Conservation (phyloP, 768 basidiomycete genomes). For the Termitomyces sp. region DNA sequence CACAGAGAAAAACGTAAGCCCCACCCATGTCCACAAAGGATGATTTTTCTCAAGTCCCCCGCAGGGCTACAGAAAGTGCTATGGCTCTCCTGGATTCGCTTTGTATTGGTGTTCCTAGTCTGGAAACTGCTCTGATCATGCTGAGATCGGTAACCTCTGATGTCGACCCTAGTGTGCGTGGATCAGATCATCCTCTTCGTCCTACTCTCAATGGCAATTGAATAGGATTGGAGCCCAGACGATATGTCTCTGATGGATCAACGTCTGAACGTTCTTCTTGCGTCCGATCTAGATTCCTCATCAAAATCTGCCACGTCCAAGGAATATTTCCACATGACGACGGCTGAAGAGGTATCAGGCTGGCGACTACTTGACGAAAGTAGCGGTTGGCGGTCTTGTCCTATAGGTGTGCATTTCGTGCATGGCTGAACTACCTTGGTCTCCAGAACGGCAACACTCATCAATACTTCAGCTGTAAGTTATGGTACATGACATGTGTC, state of each 20-base stretch:
- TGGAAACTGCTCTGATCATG: slow-evolving; percentile 22
- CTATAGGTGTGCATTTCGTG: slow-evolving; percentile 52
- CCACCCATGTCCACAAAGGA: background rate
- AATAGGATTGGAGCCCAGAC: slow-evolving; percentile 43
- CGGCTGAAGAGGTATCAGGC: slow-evolving; percentile 26
- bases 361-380: slow-evolving; percentile 46
- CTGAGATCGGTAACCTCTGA: slow-evolving; percentile 14
- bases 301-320: background rate
- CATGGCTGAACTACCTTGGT: background rate
- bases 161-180: slow-evolving; percentile 16
- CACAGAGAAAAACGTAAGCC: slow-evolving; percentile 29
- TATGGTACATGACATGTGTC: too few species aligned
- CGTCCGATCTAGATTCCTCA: slow-evolving; percentile 10
- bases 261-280: slow-evolving; percentile 36
- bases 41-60: background rate
- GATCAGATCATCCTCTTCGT: slow-evolving; percentile 1
- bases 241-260: slow-evolving; percentile 52
- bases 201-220: background rate
- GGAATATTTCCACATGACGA: background rate
- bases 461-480: too few species aligned
- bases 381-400: slow-evolving; percentile 56
- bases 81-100: slow-evolving; percentile 34
- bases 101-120: slow-evolving; percentile 27
- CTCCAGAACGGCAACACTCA: too few species aligned
- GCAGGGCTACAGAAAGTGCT: slow-evolving; percentile 17